Conservation (phyloP, 371 early-diverging fungal genomes). For the Actinomucor elegans region DNA sequence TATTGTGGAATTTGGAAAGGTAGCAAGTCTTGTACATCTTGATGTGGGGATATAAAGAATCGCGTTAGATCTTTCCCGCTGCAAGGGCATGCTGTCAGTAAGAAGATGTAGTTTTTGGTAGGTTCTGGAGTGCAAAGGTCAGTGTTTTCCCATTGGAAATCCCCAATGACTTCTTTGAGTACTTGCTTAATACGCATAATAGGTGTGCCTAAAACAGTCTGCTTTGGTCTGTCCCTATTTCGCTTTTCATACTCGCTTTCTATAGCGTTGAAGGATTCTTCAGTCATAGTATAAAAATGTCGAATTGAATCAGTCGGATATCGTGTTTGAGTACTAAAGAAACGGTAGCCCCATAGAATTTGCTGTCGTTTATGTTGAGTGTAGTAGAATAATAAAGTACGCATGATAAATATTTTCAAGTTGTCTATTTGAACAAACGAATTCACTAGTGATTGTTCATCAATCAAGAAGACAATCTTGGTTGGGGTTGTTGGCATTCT, state of each 20-base stretch:
- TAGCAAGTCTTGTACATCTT: not conserved
- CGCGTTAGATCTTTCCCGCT: not conserved
- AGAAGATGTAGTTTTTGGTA: slow-evolving; percentile 1
- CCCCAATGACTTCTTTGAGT: slow-evolving; percentile 18
- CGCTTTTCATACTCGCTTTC: slow-evolving; percentile 10
- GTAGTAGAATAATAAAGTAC: slow-evolving; percentile 9
- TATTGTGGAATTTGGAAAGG: not conserved
- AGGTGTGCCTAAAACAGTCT: not conserved
- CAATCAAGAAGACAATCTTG: slow-evolving; percentile 18
- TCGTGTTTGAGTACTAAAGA: slow-evolving; percentile 14
- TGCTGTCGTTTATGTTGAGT: not conserved
- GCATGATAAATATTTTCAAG: slow-evolving; percentile 12
- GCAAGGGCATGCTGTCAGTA: slow-evolving; percentile 3
- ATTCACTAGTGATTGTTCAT: slow-evolving; percentile 13
- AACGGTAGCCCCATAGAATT: slow-evolving; percentile 18
- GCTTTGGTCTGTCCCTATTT: not conserved
- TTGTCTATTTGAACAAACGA: slow-evolving; percentile 2
- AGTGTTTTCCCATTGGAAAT: slow-evolving; percentile 21
- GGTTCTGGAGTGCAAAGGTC: not conserved
- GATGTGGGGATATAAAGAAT: slow-evolving; percentile 2
- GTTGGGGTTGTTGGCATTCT: slow-evolving; percentile 3
- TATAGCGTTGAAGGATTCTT: slow-evolving; percentile 3
- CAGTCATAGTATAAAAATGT: slow-evolving; percentile 8
- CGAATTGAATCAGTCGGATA: slow-evolving; percentile 4
- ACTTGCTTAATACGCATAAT: slow-evolving; percentile 15